phyloP scores from a whole-genome alignment of 148 eudicot genomes.

The Fagopyrum tataricum region DNA sequence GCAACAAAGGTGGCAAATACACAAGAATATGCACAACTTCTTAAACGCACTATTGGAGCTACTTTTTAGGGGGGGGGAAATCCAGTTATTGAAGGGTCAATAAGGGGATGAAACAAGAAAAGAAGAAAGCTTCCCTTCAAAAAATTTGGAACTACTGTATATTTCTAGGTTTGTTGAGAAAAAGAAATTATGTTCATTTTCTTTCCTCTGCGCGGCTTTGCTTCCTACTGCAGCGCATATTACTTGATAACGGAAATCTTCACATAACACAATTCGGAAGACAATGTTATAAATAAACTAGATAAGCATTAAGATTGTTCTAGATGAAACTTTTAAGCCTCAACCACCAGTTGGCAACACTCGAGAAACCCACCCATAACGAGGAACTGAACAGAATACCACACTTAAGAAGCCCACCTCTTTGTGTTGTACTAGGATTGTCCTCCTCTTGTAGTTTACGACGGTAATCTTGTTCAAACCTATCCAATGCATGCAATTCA shows the following conservation, averaged over 20 bases:
- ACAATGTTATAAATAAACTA: not conserved
- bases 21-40: not conserved
- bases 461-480: constrained; percentile 39
- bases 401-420: constrained; percentile 25
- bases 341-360: not conserved
- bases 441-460: constrained; percentile 31
- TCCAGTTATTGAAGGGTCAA: not conserved
- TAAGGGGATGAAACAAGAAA: not conserved
- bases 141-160: not conserved
- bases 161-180: not conserved
- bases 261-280: not conserved
- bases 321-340: not conserved
- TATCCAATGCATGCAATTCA: constrained; percentile 41
- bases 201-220: not conserved
- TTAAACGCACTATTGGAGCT: not conserved
- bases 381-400: not conserved
- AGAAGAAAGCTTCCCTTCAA: not conserved
- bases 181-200: not conserved
- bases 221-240: not conserved
- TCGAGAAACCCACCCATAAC: not conserved
- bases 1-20: not conserved
- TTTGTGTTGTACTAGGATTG: constrained; percentile 34
- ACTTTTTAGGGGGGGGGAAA: not conserved
- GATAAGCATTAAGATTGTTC: not conserved
- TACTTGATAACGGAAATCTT: not conserved